Base-by-base conservation (phyloP, 306 rosid species). In the Gastrolobium villosum region DNA sequence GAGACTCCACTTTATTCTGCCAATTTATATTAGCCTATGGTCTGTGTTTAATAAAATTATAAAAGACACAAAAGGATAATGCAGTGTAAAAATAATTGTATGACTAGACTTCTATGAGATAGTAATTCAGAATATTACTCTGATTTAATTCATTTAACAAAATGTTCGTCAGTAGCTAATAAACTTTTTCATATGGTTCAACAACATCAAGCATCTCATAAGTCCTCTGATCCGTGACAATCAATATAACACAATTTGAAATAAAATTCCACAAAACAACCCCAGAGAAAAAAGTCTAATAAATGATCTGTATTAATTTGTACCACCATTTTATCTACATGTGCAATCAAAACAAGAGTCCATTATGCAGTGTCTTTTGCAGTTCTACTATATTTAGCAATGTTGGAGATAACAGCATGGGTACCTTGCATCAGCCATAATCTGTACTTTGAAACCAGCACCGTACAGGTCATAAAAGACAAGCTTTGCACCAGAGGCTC, bases 351-450 rank as follows among this genome's bases (percentile, higher is more conserved):
- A 60, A 20, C 26, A 20, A 20, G 26, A 20, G 26, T 20, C 26
- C 26, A 20, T 8, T 9, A 46, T 20, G 26, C 26, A 6, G n/a
- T 40, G 39, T 20, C 37, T 6, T 71, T 20, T 40, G 28, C 41
- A 55, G 43, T 55, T 72, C 11, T 26, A 46, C 30, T 37, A 39
- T 39, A 37, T 26, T 45, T 20, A 20, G 26, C 26, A 50, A 41
- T 30, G 20, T 4, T 44, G 41, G 39, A 50, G 5, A 40, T 10
- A 65, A 3, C 62, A 55, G 34, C 5, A 3, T 39, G 45, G n/a
- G 60, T 85, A 93, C 98, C 97, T 90, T 44, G 89, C 91, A 87
- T 91, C 97, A 8, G 95, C 88, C 95, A 93, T 89, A 46, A 93
- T 97, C 86, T 93, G 98, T 55, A 91, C 94, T 77, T 93, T 91